A percentile compares a stretch with the other conserved stretches of the same genome.
Conservation (phyloP, 2,329 filamentous ascomycete species). For the Colletotrichum sp. region DNA sequence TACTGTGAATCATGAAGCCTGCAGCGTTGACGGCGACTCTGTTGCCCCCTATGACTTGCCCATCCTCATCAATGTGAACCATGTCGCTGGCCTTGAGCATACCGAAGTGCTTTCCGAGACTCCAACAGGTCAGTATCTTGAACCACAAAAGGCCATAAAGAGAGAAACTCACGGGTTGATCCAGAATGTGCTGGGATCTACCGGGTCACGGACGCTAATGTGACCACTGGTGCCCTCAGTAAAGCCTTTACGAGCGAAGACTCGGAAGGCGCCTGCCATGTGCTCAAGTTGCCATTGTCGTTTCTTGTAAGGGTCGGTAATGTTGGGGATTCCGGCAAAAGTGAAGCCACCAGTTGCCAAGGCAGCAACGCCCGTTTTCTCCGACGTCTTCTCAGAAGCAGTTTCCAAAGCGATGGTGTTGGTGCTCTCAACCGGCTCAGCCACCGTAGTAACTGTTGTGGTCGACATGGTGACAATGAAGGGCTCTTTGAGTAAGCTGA, state of each 20-base stretch:
- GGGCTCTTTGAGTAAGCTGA: background rate
- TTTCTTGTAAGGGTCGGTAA: constrained; percentile 43
- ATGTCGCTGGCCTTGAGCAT: constrained; percentile 66
- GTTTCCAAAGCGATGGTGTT: background rate
- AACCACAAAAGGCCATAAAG: rapidly evolving
- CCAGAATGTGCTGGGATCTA: constrained; percentile 65
- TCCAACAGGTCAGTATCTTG: background rate
- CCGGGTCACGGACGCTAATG: constrained; percentile 68
- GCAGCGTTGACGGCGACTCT: constrained; percentile 61
- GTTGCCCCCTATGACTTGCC: constrained; percentile 65
- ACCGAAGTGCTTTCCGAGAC: constrained; percentile 64
- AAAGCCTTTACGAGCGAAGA: constrained; percentile 53
- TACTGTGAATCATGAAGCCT: constrained; percentile 67
- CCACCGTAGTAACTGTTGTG: background rate
- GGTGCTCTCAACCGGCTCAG: background rate
- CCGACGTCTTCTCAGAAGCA: background rate
- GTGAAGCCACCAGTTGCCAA: constrained; percentile 30
- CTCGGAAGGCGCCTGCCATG: constrained; percentile 50
- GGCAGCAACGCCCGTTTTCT: background rate
- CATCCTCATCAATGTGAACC: constrained; percentile 64
- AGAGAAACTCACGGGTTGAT: constrained; percentile 28
- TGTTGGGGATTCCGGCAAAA: constrained; percentile 59
- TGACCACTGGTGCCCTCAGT: constrained; percentile 70
- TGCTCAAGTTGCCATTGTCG: constrained; percentile 41
- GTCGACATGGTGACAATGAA: background rate